Evolutionary conservation across 345 rosid genomes (phyloP).

Genomic region (Ailanthus altissimus): DNA sequence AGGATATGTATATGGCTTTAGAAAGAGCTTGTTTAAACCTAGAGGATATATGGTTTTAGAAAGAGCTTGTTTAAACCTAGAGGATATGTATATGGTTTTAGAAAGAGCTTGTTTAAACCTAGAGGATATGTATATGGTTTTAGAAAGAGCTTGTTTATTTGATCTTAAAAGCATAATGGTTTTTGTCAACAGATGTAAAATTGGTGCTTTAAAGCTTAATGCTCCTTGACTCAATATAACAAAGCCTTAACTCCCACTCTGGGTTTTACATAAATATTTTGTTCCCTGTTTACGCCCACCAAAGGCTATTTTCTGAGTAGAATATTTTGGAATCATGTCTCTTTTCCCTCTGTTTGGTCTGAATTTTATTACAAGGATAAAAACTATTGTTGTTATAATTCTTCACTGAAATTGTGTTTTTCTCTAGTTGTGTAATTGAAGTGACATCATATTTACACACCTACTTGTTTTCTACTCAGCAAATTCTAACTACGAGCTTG

Average conservation of each 20-base stretch:
- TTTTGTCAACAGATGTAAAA: background rate
- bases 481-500: conserved; percentile 90
- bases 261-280: background rate
- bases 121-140: background rate
- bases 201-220: background rate
- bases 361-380: background rate
- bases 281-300: background rate
- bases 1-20: background rate
- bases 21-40: background rate
- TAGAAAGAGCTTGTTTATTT: background rate
- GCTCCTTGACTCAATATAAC: background rate
- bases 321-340: background rate
- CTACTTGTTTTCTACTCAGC: conserved; percentile 41
- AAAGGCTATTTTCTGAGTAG: background rate
- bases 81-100: background rate
- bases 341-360: background rate
- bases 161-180: background rate
- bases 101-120: too few relatives aligned
- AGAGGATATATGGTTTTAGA: too few relatives aligned
- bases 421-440: background rate
- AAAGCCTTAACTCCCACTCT: background rate
- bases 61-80: background rate
- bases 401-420: background rate
- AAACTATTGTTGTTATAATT: background rate
- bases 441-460: background rate